These are phyloP conservation scores for Phytopythium delawarense DNA, from an alignment of 352 stramenopile genomes.

Conservation along the genomic window DNA sequence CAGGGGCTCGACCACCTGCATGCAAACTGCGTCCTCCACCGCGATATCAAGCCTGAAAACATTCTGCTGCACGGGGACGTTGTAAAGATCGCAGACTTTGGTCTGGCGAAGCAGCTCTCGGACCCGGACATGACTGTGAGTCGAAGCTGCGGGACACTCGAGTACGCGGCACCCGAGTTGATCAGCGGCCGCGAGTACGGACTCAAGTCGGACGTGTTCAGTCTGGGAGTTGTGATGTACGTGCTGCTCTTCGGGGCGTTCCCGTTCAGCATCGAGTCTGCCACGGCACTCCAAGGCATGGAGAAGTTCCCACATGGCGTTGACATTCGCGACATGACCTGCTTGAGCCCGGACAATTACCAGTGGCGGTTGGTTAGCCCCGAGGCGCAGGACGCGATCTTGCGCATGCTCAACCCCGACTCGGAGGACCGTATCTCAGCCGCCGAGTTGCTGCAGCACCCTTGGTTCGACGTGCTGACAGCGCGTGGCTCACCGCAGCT, in stretches of 20 bases:
- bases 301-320: slow-evolving; percentile 54
- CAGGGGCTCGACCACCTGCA: slow-evolving; percentile 64
- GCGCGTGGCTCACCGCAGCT: neutral
- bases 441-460: slow-evolving; percentile 50
- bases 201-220: slow-evolving; percentile 78
- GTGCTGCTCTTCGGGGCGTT: slow-evolving; percentile 78
- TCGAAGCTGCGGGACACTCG: slow-evolving; percentile 65
- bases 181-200: slow-evolving; percentile 61
- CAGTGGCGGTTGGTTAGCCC: slow-evolving; percentile 55
- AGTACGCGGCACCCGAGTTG: slow-evolving; percentile 77
- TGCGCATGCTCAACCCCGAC: slow-evolving; percentile 48
- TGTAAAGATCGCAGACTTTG: slow-evolving; percentile 80
- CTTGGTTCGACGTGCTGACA: slow-evolving; percentile 44
- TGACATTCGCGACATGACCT: slow-evolving; percentile 81
- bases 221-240: slow-evolving; percentile 73
- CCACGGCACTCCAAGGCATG: slow-evolving; percentile 55
- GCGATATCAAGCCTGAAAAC: slow-evolving; percentile 82
- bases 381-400: slow-evolving; percentile 54
- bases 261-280: slow-evolving; percentile 73
- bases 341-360: slow-evolving; percentile 45
- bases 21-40: slow-evolving; percentile 54
- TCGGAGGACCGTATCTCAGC: slow-evolving; percentile 59
- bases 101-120: slow-evolving; percentile 62
- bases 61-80: slow-evolving; percentile 66
- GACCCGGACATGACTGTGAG: slow-evolving; percentile 45